These are phyloP conservation scores for Myxozyma melibiosi DNA, from an alignment of 805 yeast species.

Conservation along the genomic window DNA sequence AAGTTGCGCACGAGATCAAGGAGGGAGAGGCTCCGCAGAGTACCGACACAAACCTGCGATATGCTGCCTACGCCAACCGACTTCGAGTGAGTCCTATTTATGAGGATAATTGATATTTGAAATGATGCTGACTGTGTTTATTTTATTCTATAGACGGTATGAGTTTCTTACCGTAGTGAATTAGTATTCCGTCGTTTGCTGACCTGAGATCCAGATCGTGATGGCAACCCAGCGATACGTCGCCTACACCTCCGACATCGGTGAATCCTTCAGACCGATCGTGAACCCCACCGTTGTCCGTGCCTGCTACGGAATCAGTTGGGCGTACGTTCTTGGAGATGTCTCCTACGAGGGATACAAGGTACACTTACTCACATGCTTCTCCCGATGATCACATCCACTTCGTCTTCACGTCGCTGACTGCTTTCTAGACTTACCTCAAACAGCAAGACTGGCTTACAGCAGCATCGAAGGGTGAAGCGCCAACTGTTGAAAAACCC, in stretches of 20 bases:
- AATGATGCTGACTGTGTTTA: background rate
- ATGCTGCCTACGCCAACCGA: constrained; percentile 81
- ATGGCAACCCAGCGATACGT: constrained; percentile 77
- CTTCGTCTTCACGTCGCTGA: background rate
- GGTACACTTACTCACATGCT: constrained; percentile 35
- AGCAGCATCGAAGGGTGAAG: constrained; percentile 71
- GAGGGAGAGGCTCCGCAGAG: constrained; percentile 44
- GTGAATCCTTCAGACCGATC: constrained; percentile 82
- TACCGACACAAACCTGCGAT: constrained; percentile 59
- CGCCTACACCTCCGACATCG: constrained; percentile 84
- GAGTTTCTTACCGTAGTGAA: background rate
- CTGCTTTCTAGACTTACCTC: constrained; percentile 17
- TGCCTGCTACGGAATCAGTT: constrained; percentile 70
- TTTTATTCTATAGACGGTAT: constrained; percentile 23
- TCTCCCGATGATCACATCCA: background rate
- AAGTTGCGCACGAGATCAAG: constrained; percentile 30
- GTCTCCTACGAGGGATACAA: constrained; percentile 73
- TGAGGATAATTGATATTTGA: background rate
- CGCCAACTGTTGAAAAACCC: constrained; percentile 42
- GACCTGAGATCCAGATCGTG: constrained; percentile 47
- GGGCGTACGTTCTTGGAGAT: constrained; percentile 76
- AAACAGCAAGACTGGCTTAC: constrained; percentile 21
- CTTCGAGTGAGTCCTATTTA: constrained; percentile 47
- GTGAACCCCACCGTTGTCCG: constrained; percentile 69
- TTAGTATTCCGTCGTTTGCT: background rate